Percentiles rank a stretch among this genome's conserved stretches.
phyloP scores from a whole-genome alignment of 345 rosid genomes.

The Clausena lansium region DNA sequence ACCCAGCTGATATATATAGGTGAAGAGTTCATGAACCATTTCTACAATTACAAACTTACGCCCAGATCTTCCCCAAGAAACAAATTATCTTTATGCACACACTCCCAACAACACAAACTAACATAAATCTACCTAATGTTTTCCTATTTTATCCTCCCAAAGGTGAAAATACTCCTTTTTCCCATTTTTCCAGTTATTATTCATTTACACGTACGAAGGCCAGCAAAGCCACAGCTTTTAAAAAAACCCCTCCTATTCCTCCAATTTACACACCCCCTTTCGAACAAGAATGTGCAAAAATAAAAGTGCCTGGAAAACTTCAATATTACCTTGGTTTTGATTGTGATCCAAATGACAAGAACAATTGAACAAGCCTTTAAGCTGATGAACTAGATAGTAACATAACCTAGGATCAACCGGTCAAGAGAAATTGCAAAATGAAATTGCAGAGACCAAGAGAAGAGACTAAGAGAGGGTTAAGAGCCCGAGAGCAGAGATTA shows the following conservation, averaged over 20 bases:
- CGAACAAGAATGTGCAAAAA: conserved; percentile 12
- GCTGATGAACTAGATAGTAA: conserved; percentile 59
- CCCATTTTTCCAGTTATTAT: conserved; percentile 36
- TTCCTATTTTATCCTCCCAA: conserved; percentile 19
- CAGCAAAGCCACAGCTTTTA: no score
- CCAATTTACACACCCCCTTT: no score
- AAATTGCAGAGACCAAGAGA: no score
- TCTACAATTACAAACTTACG: conserved; percentile 41
- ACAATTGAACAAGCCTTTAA: conserved; percentile 64
- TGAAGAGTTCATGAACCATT: conserved; percentile 30
- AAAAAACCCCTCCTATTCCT: no score
- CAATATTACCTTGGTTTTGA: conserved; percentile 65
- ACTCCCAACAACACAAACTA: conserved; percentile 37
- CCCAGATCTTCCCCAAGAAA: conserved; percentile 31
- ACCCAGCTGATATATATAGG: no score
- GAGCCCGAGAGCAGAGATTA: no score
- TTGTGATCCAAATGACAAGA: conserved; percentile 53
- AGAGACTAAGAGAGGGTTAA: no score
- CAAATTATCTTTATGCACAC: conserved; percentile 43
- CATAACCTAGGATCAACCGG: conserved; percentile 58
- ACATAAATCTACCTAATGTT: conserved; percentile 26
- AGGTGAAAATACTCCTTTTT: conserved; percentile 18
- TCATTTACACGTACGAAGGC: conserved; percentile 43
- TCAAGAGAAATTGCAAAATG: no score
- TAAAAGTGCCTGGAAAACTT: conserved; percentile 18